Conservation (phyloP, 1,284 basidiomycete species). For the Cryptococcus sp. region DNA sequence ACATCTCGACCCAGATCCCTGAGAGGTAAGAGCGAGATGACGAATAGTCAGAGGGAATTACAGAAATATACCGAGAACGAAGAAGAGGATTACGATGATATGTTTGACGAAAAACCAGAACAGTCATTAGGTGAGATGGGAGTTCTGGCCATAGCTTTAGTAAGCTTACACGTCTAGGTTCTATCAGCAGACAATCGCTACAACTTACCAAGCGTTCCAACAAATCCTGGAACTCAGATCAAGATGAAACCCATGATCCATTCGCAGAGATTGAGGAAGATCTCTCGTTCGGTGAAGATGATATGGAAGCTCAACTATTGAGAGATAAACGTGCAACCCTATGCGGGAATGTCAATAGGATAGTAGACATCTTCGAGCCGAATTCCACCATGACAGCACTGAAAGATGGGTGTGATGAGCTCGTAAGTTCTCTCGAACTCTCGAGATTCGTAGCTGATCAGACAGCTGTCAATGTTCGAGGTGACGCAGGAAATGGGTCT, state of each 20-base stretch:
- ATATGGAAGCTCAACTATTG: constrained; percentile 79
- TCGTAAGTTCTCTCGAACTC: constrained; percentile 54
- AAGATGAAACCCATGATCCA: constrained; percentile 83
- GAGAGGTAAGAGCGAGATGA: constrained; percentile 16
- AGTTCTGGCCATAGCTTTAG: constrained; percentile 48
- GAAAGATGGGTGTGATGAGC: constrained; percentile 76
- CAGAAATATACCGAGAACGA: constrained; percentile 79
- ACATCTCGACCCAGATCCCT: constrained; percentile 35
- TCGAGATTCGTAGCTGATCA: neutral
- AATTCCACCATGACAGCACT: constrained; percentile 73
- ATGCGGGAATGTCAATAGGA: constrained; percentile 69
- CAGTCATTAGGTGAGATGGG: neutral
- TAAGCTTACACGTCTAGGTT: constrained; percentile 9
- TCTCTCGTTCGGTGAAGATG: constrained; percentile 62
- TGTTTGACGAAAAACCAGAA: constrained; percentile 55
- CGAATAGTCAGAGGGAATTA: constrained; percentile 47
- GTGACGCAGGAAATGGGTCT: constrained; percentile 73
- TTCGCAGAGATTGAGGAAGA: constrained; percentile 94
- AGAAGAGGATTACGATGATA: constrained; percentile 81
- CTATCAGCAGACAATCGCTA: constrained; percentile 17
- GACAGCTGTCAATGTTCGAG: constrained; percentile 67
- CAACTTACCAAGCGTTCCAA: constrained; percentile 76
- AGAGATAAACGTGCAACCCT: constrained; percentile 86
- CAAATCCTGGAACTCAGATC: constrained; percentile 77
- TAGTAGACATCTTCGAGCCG: constrained; percentile 80